Evolutionary conservation across 306 rosid species (phyloP), one percentile per base, ranked within the genome.

Genomic region (Dryas drummondii): DNA sequence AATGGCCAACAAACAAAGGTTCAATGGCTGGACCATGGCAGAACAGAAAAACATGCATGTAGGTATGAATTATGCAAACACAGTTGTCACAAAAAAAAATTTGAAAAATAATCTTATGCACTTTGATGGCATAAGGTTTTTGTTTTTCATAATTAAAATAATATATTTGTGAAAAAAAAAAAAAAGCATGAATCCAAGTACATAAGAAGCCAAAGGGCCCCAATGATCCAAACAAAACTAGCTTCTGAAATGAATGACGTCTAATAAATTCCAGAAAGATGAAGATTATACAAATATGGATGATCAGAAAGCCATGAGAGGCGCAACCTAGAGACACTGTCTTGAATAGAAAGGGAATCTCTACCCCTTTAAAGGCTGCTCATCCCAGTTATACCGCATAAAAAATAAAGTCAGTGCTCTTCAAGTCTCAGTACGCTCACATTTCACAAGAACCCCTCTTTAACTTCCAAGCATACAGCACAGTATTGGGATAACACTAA

Each of bases 401-500:
- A 22, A 22, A 22, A 22, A 22, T 22, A 22, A 22, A 22, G 22
- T 22, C 22, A 22, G 22, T 22, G 22, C 22, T 22, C 22, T 22
- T 22, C 22, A 22, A 22, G 22, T 22, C 22, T 22, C 22, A 22
- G 22, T 22, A 22, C 64, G 5, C 54, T 27, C 14, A 73, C 5
- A 32, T 46, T 48, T 13, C 46, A 6, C 32, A 50, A 0, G 52
- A 55, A 61, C 22, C n/a, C 44, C 45, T 12, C 51, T 49, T 19
- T 57, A 68, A 59, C 49, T 19, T 46, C 58, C 47, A 6, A 14
- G 45, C 7, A 55, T 70, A 56, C 76, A 49, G 48, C 70, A 52
- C 22, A 50, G 15, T 14, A 40, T 50, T 44, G 5, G 46, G 40
- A 44, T 52, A 50, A 69, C 71, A 59, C 40, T 19, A 19, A 52